These are phyloP conservation scores for Kickxella alabastrina DNA, from an alignment of 192 early-diverging fungal genomes.

Conservation along the genomic window DNA sequence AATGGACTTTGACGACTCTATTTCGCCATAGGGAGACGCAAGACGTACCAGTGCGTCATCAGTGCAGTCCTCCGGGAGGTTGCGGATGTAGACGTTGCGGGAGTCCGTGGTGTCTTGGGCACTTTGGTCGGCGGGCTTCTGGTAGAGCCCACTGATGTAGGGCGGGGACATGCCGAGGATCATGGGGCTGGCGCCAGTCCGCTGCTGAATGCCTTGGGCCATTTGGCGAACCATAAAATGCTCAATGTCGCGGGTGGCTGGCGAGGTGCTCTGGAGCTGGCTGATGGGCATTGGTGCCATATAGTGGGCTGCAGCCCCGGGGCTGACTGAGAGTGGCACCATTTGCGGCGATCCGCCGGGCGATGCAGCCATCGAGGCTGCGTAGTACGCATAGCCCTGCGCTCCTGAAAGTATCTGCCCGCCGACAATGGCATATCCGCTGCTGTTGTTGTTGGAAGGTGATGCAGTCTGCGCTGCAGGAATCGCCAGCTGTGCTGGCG, in stretches of 20 bases:
- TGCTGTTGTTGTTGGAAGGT: neutral
- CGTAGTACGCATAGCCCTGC: constrained; percentile 28
- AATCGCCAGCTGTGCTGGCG: constrained; percentile 4
- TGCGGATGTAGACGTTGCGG: constrained; percentile 78
- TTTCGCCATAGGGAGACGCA: constrained; percentile 63
- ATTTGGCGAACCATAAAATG: neutral
- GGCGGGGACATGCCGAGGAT: constrained; percentile 2
- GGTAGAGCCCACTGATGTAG: neutral
- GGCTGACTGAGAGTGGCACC: constrained; percentile 9
- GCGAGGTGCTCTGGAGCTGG: neutral
- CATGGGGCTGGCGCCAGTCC: constrained; percentile 10
- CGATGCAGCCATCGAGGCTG: constrained; percentile 8
- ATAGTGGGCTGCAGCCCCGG: neutral
- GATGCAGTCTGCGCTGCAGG: neutral
- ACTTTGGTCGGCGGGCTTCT: neutral
- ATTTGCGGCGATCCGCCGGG: constrained; percentile 18
- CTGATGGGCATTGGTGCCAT: constrained; percentile 2
- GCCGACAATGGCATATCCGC: constrained; percentile 14
- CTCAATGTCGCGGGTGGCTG: neutral
- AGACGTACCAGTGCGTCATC: constrained; percentile 65
- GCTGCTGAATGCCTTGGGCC: neutral
- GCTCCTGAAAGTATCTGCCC: constrained; percentile 7
- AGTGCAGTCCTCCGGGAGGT: constrained; percentile 60
- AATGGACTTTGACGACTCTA: constrained; percentile 81
- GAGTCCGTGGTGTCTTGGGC: constrained; percentile 20